A percentile compares a stretch with the other conserved stretches of the same genome.
Conservation (phyloP, 306 rosid genomes). For the apple (Malus domestica) region DNA sequence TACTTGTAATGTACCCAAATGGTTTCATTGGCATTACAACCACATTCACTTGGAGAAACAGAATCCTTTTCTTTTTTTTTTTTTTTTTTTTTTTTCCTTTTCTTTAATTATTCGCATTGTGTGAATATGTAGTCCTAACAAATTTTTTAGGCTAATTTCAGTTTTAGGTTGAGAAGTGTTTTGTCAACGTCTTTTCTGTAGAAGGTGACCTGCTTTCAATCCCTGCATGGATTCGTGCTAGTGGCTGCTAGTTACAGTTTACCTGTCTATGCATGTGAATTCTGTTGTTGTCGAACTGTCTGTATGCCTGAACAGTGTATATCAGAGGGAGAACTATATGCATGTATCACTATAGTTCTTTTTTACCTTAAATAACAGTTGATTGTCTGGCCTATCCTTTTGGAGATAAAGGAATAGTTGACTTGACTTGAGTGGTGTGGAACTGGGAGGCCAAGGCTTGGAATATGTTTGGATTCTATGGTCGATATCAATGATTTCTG, state of each 20-base stretch:
- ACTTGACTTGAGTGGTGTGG: neutral
- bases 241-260: neutral
- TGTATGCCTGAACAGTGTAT: neutral
- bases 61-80: too few relatives aligned
- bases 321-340: neutral
- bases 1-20: too few relatives aligned
- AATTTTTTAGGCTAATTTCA: neutral
- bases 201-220: neutral
- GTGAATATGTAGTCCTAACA: too few relatives aligned
- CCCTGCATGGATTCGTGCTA: neutral
- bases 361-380: neutral
- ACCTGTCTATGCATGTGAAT: neutral
- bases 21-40: too few relatives aligned
- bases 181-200: neutral
- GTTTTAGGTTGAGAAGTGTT: neutral
- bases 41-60: too few relatives aligned
- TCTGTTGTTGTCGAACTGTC: neutral
- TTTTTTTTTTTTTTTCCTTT: too few relatives aligned
- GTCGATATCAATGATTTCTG: neutral
- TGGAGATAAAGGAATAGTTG: neutral
- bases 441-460: neutral
- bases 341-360: neutral
- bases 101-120: too few relatives aligned
- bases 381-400: neutral
- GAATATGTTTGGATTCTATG: neutral